Evolutionary conservation across 495 filamentous ascomycete species (phyloP).

Genomic region (Penicillium odoratum): DNA sequence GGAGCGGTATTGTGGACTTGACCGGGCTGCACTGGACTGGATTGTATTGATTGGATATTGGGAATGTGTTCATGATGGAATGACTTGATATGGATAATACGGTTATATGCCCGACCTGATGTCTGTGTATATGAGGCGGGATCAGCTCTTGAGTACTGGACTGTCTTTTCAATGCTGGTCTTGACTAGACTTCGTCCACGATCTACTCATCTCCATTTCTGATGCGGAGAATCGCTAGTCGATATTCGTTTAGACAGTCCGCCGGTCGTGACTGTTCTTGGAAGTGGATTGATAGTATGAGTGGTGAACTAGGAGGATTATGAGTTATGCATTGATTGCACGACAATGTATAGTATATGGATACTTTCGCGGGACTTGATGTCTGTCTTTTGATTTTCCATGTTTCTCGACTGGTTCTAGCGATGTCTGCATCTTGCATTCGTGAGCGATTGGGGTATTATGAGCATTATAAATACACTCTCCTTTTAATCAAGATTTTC

Average conservation of each 20-base stretch:
- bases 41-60: neutral
- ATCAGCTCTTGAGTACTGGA: neutral
- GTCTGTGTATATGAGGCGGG: neutral
- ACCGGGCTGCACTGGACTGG: neutral
- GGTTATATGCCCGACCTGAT: neutral
- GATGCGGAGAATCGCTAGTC: neutral
- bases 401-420: no score
- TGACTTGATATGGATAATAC: neutral
- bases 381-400: no score
- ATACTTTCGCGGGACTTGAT: neutral
- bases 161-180: neutral
- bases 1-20: neutral
- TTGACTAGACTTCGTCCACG: neutral
- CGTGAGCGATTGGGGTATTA: no score
- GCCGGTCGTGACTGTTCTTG: neutral
- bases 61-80: neutral
- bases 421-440: no score
- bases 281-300: neutral
- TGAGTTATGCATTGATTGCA: slow-evolving; percentile 1
- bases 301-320: neutral
- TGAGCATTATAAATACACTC: no score
- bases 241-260: neutral
- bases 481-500: no score
- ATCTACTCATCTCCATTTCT: neutral
- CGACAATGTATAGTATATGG: slow-evolving; percentile 8